These are phyloP conservation scores for Lodderomyces orthopsilosis DNA, from an alignment of 1,139 yeast genomes.

Conservation along the genomic window DNA sequence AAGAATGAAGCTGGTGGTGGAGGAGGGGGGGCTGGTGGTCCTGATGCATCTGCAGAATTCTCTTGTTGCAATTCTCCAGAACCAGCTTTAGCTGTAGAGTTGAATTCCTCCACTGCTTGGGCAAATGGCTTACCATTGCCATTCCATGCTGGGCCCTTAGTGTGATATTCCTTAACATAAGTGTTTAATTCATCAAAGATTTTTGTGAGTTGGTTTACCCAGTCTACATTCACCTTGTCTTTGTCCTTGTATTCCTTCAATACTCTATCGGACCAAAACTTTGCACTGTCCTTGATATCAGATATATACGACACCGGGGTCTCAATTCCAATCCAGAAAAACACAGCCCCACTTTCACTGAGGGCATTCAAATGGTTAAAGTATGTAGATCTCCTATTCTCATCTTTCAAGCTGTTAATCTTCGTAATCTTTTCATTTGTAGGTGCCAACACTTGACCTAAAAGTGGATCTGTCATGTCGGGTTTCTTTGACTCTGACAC, in stretches of 20 bases:
- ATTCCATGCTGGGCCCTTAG: slow-evolving; percentile 84
- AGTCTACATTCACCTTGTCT: slow-evolving; percentile 64
- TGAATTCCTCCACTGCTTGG: slow-evolving; percentile 24
- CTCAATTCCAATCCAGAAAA: slow-evolving; percentile 83
- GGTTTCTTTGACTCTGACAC: slow-evolving; percentile 68
- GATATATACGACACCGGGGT: slow-evolving; percentile 72
- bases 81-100: slow-evolving; percentile 11
- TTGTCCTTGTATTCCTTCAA: slow-evolving; percentile 77
- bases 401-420: slow-evolving; percentile 67
- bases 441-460: slow-evolving; percentile 60
- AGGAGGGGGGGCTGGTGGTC: slow-evolving; percentile 50
- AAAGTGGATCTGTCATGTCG: slow-evolving; percentile 50
- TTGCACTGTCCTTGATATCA: slow-evolving; percentile 88
- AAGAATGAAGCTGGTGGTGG: slow-evolving; percentile 75
- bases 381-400: slow-evolving; percentile 62
- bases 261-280: slow-evolving; percentile 90
- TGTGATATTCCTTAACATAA: slow-evolving; percentile 73
- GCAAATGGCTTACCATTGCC: slow-evolving; percentile 47
- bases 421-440: slow-evolving; percentile 59
- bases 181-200: slow-evolving; percentile 67
- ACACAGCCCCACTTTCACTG: slow-evolving; percentile 84
- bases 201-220: slow-evolving; percentile 69
- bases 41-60: not conserved
- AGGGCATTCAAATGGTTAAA: slow-evolving; percentile 77
- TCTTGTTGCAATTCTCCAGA: slow-evolving; percentile 35